Conservation (phyloP, 2,329 filamentous ascomycete species). For the Aspergillus sp. region DNA sequence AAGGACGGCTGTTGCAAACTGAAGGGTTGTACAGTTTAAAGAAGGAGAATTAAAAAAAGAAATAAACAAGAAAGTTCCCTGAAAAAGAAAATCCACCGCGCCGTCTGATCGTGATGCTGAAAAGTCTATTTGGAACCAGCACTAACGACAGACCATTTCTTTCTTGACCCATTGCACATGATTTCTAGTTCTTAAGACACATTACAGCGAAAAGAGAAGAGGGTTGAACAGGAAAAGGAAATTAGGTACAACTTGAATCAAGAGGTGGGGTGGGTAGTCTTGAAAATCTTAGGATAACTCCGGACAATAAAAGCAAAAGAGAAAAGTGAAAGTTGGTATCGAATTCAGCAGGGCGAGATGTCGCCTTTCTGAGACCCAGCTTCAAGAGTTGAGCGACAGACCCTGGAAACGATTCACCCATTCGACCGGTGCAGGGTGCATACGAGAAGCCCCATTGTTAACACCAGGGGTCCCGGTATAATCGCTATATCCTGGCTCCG, state of each 20-base stretch:
- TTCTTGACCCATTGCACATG: conserved; percentile 25
- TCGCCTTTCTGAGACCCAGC: not conserved
- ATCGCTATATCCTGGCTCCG: conserved; percentile 35
- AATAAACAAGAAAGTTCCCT: not conserved
- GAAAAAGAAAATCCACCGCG: conserved; percentile 11
- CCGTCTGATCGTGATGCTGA: conserved; percentile 25
- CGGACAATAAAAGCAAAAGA: not conserved
- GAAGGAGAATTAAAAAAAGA: not conserved
- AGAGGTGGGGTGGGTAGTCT: conserved; percentile 4
- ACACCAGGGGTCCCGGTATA: conserved; percentile 34
- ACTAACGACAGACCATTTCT: conserved; percentile 28
- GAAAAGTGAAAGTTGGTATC: not conserved
- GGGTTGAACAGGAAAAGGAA: conserved; percentile 2
- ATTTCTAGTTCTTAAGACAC: conserved; percentile 27
- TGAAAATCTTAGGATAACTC: not conserved
- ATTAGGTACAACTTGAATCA: conserved; percentile 14
- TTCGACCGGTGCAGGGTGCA: conserved; percentile 47
- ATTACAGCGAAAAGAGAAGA: conserved; percentile 8
- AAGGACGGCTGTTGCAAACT: not conserved
- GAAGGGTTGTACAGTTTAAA: not conserved
- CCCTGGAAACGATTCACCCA: conserved; percentile 68
- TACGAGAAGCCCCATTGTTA: conserved; percentile 33
- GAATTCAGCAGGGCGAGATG: not conserved
- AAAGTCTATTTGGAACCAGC: conserved; percentile 33
- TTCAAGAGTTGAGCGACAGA: conserved; percentile 65